phyloP scores from a whole-genome alignment of 768 basidiomycete genomes.

The Aureoboletus auriporus region DNA sequence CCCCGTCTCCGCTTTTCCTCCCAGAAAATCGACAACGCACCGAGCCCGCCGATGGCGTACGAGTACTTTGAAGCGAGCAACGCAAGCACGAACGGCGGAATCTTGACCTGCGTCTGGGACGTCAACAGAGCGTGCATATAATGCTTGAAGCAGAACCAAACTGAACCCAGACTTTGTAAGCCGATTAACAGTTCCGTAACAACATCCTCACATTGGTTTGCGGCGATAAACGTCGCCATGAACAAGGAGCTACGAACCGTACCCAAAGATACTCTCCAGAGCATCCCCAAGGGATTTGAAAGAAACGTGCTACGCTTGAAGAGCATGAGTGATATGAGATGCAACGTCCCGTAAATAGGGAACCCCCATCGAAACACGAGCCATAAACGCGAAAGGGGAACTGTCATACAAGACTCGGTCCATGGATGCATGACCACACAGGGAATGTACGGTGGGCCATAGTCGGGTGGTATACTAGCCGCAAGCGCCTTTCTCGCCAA shows the following conservation, averaged over 20 bases:
- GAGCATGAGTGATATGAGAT: slow-evolving; percentile 81
- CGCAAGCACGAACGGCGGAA: slow-evolving; percentile 48
- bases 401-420: slow-evolving; percentile 45
- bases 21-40: slow-evolving; percentile 76
- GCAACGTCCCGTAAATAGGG: slow-evolving; percentile 83
- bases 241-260: slow-evolving; percentile 85
- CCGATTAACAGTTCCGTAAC: not conserved
- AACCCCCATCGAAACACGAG: slow-evolving; percentile 82
- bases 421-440: slow-evolving; percentile 81
- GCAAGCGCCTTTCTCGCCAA: slow-evolving; percentile 38
- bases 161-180: slow-evolving; percentile 28
- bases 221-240: slow-evolving; percentile 74
- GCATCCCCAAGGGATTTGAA: slow-evolving; percentile 61
- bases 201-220: slow-evolving; percentile 68
- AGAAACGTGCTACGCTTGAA: slow-evolving; percentile 71
- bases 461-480: slow-evolving; percentile 32
- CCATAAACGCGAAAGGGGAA: slow-evolving; percentile 58
- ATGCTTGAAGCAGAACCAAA: slow-evolving; percentile 64
- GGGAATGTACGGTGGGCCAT: slow-evolving; percentile 50
- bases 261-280: slow-evolving; percentile 62
- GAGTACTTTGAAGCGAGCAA: slow-evolving; percentile 63
- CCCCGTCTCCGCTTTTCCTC: slow-evolving; percentile 86
- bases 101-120: slow-evolving; percentile 29
- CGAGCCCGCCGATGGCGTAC: slow-evolving; percentile 70
- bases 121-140: slow-evolving; percentile 49